These are phyloP conservation scores for Aureobasidium pullulans DNA, from an alignment of 2,329 filamentous ascomycete genomes.

Conservation along the genomic window DNA sequence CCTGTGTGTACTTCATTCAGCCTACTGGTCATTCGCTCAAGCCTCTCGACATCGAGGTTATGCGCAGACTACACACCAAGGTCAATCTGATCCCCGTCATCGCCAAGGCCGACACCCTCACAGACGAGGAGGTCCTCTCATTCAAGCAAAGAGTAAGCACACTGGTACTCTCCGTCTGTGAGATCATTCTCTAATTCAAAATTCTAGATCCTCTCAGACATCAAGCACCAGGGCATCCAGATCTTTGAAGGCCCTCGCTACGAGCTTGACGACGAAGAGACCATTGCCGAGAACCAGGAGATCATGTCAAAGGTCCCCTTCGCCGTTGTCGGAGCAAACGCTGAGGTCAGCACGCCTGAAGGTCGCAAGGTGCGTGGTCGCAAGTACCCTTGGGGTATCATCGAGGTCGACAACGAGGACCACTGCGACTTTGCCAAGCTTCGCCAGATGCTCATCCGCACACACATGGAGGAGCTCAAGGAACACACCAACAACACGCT, in stretches of 20 bases:
- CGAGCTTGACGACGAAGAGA: constrained; percentile 98
- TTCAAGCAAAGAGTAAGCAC: constrained; percentile 91
- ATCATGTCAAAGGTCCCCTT: constrained; percentile 99
- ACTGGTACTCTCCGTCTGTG: neutral
- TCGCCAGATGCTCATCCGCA: constrained; percentile 98
- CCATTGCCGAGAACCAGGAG: constrained; percentile 98
- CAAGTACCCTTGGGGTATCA: constrained; percentile 95
- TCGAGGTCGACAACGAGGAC: constrained; percentile 99
- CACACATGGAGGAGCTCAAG: constrained; percentile 99
- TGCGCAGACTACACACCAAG: constrained; percentile 99
- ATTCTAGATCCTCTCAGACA: constrained; percentile 83
- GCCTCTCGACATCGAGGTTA: constrained; percentile 97
- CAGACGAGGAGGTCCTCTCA: constrained; percentile 85
- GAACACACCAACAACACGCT: constrained; percentile 98
- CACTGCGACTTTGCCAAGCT: constrained; percentile 99
- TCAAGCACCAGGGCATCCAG: constrained; percentile 93
- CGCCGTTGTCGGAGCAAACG: constrained; percentile 92
- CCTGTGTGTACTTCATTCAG: constrained; percentile 99
- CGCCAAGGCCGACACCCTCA: constrained; percentile 95
- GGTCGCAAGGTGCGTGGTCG: constrained; percentile 94
- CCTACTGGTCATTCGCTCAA: constrained; percentile 97
- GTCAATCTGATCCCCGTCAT: constrained; percentile 99
- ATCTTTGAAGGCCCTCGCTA: constrained; percentile 99
- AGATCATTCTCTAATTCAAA: neutral
- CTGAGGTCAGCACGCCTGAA: constrained; percentile 83